phyloP scores from a whole-genome alignment of 1,284 basidiomycete species.

The Sanghuangporus sanghuang region DNA sequence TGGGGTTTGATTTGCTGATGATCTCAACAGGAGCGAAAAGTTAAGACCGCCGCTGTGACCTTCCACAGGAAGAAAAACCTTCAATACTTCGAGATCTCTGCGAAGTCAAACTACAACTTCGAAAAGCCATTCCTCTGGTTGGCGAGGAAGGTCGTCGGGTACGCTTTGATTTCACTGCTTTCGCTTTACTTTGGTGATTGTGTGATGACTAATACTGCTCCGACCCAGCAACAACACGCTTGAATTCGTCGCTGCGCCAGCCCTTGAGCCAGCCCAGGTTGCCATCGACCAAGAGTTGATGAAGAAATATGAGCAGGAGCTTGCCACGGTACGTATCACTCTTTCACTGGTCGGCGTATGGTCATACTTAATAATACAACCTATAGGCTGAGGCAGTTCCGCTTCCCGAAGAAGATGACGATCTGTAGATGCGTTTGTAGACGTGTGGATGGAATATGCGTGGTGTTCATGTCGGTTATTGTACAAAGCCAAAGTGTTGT shows the following conservation, averaged over 20 bases:
- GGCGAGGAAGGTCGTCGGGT: slow-evolving; percentile 97
- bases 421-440: slow-evolving; percentile 39
- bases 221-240: slow-evolving; percentile 70
- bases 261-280: slow-evolving; percentile 94
- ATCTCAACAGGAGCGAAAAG: slow-evolving; percentile 86
- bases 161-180: slow-evolving; percentile 26
- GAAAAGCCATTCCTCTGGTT: slow-evolving; percentile 99
- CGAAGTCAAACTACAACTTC: slow-evolving; percentile 99
- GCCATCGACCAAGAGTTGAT: slow-evolving; percentile 80
- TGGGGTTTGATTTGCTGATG: neutral
- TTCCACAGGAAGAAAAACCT: slow-evolving; percentile 99
- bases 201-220: neutral
- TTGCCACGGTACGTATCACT: slow-evolving; percentile 50
- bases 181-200: neutral
- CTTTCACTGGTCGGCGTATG: neutral
- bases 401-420: slow-evolving; percentile 78
- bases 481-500: neutral
- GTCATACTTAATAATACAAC: neutral
- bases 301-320: slow-evolving; percentile 79
- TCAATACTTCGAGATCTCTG: slow-evolving; percentile 99
- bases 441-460: slow-evolving; percentile 13
- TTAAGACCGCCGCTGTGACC: slow-evolving; percentile 97
- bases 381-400: slow-evolving; percentile 66
- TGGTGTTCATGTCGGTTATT: slow-evolving; percentile 1
- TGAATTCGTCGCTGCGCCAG: slow-evolving; percentile 96